These are phyloP conservation scores for Entomortierella lignicola DNA, from an alignment of 192 early-diverging fungal genomes.

Conservation along the genomic window DNA sequence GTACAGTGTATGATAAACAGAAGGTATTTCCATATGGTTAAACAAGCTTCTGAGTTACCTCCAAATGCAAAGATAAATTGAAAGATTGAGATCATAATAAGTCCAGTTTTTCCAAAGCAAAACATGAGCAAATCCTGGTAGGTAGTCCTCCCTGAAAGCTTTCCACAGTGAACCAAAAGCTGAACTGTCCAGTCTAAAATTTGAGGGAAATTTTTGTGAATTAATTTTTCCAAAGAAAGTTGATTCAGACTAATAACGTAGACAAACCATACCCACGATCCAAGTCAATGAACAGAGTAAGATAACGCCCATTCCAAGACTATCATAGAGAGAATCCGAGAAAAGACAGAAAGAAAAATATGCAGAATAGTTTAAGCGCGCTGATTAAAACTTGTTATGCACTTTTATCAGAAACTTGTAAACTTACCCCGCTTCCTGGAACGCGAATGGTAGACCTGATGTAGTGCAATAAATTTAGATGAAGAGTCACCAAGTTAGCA, in stretches of 20 bases:
- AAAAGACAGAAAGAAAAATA: too few species aligned
- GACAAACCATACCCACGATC: constrained; percentile 67
- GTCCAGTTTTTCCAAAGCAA: constrained; percentile 84
- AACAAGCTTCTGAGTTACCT: constrained; percentile 56
- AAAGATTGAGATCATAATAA: constrained; percentile 85
- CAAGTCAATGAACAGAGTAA: constrained; percentile 68
- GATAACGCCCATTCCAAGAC: constrained; percentile 61
- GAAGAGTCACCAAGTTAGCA: background rate
- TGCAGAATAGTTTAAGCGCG: too few species aligned
- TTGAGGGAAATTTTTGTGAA: background rate
- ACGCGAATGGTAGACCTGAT: constrained; percentile 87
- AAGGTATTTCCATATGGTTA: background rate
- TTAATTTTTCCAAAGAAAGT: background rate
- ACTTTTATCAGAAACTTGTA: background rate
- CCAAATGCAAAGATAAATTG: constrained; percentile 96
- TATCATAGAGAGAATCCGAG: constrained; percentile 58
- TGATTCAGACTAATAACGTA: background rate
- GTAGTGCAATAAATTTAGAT: background rate
- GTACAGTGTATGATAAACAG: background rate
- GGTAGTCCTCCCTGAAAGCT: constrained; percentile 79
- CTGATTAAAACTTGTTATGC: too few species aligned
- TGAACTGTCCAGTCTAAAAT: constrained; percentile 81
- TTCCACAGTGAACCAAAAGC: constrained; percentile 77
- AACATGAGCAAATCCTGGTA: constrained; percentile 88
- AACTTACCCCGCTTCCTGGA: constrained; percentile 79